Conservation (phyloP, 495 filamentous ascomycete genomes). For the Neurospora tetraspora region DNA sequence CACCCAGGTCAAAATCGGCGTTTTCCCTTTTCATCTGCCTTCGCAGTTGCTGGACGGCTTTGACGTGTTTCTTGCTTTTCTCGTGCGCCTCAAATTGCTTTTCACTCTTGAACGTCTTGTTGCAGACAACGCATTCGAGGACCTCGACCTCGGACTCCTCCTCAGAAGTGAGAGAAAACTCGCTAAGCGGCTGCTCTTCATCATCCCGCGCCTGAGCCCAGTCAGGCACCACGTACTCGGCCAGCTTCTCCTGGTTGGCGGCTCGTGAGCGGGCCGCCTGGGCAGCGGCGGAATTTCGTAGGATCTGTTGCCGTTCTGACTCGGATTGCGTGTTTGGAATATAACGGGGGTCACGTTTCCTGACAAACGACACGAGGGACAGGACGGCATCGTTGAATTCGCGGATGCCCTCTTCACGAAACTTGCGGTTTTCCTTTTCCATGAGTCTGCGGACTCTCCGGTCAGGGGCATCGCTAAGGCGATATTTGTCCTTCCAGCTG, state of each 20-base stretch:
- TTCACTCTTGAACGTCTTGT: conserved; percentile 88
- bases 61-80: conserved; percentile 89
- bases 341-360: conserved; percentile 84
- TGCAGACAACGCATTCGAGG: conserved; percentile 86
- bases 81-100: conserved; percentile 90
- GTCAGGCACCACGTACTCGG: conserved; percentile 55
- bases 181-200: conserved; percentile 28
- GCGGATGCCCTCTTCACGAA: conserved; percentile 70
- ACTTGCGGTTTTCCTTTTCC: conserved; percentile 88
- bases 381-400: conserved; percentile 92
- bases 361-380: conserved; percentile 80
- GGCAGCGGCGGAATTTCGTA: conserved; percentile 68
- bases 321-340: conserved; percentile 57
- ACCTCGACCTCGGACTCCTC: conserved; percentile 51
- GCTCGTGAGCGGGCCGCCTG: conserved; percentile 80
- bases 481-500: conserved; percentile 78
- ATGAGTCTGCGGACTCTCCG: conserved; percentile 71
- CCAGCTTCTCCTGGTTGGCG: conserved; percentile 64
- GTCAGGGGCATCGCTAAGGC: conserved; percentile 77
- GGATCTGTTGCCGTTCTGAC: conserved; percentile 64
- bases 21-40: conserved; percentile 78
- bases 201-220: conserved; percentile 58
- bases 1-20: conserved; percentile 44
- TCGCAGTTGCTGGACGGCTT: conserved; percentile 68
- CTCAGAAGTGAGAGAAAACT: conserved; percentile 31